Conservation (phyloP, 2,329 filamentous ascomycete genomes). For the Colletotrichum spinosum region DNA sequence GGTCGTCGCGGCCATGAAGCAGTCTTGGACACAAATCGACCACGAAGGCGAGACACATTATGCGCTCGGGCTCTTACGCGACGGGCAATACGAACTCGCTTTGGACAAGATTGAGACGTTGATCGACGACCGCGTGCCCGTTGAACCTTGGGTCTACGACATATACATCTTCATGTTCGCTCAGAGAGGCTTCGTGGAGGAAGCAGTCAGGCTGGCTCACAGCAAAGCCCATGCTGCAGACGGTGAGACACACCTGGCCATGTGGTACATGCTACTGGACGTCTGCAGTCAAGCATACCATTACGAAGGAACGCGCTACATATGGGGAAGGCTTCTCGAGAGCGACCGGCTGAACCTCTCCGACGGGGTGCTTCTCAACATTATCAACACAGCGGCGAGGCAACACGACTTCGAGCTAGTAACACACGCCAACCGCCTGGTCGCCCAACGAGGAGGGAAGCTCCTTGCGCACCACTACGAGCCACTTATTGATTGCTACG, state of each 20-base stretch:
- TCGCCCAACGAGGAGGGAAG: constrained; percentile 68
- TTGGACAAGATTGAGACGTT: constrained; percentile 77
- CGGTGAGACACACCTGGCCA: constrained; percentile 50
- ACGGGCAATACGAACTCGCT: constrained; percentile 86
- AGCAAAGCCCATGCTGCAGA: constrained; percentile 57
- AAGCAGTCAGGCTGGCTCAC: constrained; percentile 77
- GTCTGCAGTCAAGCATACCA: constrained; percentile 74
- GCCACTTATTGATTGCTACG: constrained; percentile 78
- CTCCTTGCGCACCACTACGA: constrained; percentile 81
- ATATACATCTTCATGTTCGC: constrained; percentile 81
- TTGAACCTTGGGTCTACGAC: constrained; percentile 82
- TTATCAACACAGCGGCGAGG: constrained; percentile 78
- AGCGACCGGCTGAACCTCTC: constrained; percentile 70
- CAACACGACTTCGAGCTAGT: constrained; percentile 76
- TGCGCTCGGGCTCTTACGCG: constrained; percentile 79
- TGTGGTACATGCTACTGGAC: constrained; percentile 82
- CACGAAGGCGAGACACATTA: constrained; percentile 74
- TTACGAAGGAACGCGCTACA: constrained; percentile 72
- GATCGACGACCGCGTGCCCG: constrained; percentile 62
- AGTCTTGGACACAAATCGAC: constrained; percentile 75
- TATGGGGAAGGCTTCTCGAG: constrained; percentile 70
- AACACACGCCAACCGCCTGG: constrained; percentile 75
- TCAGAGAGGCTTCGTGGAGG: constrained; percentile 79
- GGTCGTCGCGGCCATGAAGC: constrained; percentile 79
- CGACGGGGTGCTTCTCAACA: constrained; percentile 73